Evolutionary conservation across 2,329 filamentous ascomycete genomes (phyloP).

Genomic region (Colletotrichum phormii): DNA sequence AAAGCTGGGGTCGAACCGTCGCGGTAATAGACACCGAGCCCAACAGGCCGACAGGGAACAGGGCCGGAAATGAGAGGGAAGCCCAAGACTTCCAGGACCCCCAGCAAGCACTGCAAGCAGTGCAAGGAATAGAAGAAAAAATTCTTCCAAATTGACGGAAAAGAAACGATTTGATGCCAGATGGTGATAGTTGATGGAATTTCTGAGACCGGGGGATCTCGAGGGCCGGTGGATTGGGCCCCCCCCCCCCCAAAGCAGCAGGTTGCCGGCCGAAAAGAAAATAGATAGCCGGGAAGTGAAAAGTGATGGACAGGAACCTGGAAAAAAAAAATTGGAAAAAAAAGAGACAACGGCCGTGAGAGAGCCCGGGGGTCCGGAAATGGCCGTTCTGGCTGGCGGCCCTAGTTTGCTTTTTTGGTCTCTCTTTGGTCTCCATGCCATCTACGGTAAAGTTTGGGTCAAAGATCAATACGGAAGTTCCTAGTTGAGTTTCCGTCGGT

Average conservation of each 20-base stretch:
- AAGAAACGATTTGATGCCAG: not conserved
- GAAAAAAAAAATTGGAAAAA: too few species aligned
- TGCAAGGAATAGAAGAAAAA: not conserved
- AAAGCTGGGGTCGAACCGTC: constrained; percentile 1
- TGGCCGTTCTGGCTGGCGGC: constrained; percentile 5
- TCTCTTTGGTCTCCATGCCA: not conserved
- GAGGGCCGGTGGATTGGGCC: constrained; percentile 22
- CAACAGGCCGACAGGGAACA: not conserved
- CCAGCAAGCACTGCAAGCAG: not conserved
- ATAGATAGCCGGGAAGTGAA: not conserved
- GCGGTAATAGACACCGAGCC: constrained; percentile 27
- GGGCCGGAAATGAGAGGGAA: constrained; percentile 13
- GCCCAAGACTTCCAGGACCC: not conserved
- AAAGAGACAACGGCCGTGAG: not conserved
- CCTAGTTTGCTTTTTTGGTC: constrained; percentile 19
- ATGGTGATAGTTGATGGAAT: not conserved
- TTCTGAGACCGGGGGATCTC: not conserved
- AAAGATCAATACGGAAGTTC: not conserved
- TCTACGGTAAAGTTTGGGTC: not conserved
- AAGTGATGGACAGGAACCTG: constrained; percentile 16
- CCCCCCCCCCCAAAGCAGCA: not conserved
- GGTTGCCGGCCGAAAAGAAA: not conserved
- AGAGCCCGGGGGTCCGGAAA: not conserved
- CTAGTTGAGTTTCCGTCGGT: not conserved
- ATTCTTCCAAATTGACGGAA: constrained; percentile 3